Evolutionary conservation across 495 filamentous ascomycete species (phyloP).

Genomic region (Glarea lozoyensis): DNA sequence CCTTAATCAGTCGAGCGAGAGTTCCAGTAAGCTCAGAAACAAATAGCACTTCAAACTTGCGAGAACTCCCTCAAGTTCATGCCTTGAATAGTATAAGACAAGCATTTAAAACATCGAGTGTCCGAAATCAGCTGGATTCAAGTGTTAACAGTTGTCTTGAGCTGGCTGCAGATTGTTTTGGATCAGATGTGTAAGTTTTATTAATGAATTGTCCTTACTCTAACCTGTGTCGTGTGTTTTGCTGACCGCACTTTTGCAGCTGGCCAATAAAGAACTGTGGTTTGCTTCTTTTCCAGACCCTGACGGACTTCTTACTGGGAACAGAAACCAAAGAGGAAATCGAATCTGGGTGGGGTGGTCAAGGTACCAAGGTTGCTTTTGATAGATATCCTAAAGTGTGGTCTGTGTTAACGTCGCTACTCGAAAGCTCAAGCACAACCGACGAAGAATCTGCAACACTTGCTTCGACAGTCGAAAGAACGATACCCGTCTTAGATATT

Average conservation of each 20-base stretch:
- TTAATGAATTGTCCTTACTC: neutral
- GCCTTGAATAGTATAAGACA: constrained; percentile 87
- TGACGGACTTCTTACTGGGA: constrained; percentile 69
- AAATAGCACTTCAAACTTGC: constrained; percentile 43
- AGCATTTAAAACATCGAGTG: constrained; percentile 68
- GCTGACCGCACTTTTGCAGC: constrained; percentile 30
- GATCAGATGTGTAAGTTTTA: constrained; percentile 36
- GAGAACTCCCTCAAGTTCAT: constrained; percentile 77
- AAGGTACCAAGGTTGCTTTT: constrained; percentile 48
- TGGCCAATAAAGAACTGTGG: constrained; percentile 95
- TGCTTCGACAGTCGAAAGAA: constrained; percentile 52
- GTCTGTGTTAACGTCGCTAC: constrained; percentile 55
- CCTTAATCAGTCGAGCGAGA: constrained; percentile 44
- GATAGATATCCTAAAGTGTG: constrained; percentile 65
- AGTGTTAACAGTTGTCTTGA: constrained; percentile 65
- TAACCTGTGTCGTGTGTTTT: neutral
- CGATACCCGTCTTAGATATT: constrained; percentile 84
- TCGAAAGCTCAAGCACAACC: constrained; percentile 32
- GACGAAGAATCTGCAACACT: constrained; percentile 15
- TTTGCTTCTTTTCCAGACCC: constrained; percentile 74
- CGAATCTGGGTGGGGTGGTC: constrained; percentile 40
- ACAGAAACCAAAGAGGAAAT: constrained; percentile 45
- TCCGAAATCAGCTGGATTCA: constrained; percentile 52
- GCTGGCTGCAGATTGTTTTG: constrained; percentile 65
- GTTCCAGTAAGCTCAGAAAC: constrained; percentile 36